Evolutionary conservation across 495 filamentous ascomycete genomes (phyloP), one percentile per base, ranked within the genome.

Genomic region (Podospora pseudocomata): DNA sequence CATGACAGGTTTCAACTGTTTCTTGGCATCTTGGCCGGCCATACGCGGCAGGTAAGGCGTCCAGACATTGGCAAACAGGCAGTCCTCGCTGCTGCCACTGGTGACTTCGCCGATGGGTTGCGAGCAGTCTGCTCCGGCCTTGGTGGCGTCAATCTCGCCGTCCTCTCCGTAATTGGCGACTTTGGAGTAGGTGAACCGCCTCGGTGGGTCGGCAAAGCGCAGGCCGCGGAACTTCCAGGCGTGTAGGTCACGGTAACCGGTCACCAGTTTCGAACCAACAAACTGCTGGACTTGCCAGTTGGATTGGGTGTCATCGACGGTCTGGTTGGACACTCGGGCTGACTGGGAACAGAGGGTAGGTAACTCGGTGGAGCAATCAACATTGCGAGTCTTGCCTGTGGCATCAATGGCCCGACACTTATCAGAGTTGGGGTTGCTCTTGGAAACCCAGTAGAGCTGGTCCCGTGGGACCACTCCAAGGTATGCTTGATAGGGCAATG

Each of bases 61-160:
- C 77, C 78, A 81, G 4, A 81, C 67, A 65, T 81, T 81, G 39
- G 76, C 71, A 61, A 81, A 81, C 5, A 80, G 70, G 34, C 80
- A 81, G 65, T 81, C 78, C 63, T 77, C 76, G 61, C 71, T 72
- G 54, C 70, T 75, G n/a, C 73, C 73, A 59, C 67, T 68, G 60
- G 66, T 66, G 30, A 73, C 74, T 60, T 78, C 74, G 26, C 74
- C 73, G 19, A 76, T 66, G 44, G 73, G 73, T 72, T 79, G 77
- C 26, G 72, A 62, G 70, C 80, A 76, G 66, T 77, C 71, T 6
- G 77, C 74, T 7, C 74, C 74, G 7, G 74, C 72, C 0, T 30
- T 66, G 28, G 67, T 68, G 23, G 74, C 71, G 23, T 72, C 64
- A 0, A 76, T 63, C 58, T 74, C 72, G 27, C 67, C 65, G 1